These are phyloP conservation scores for Smithsoniella earleae DNA, from an alignment of 163 green algal genomes.

Conservation along the genomic window DNA sequence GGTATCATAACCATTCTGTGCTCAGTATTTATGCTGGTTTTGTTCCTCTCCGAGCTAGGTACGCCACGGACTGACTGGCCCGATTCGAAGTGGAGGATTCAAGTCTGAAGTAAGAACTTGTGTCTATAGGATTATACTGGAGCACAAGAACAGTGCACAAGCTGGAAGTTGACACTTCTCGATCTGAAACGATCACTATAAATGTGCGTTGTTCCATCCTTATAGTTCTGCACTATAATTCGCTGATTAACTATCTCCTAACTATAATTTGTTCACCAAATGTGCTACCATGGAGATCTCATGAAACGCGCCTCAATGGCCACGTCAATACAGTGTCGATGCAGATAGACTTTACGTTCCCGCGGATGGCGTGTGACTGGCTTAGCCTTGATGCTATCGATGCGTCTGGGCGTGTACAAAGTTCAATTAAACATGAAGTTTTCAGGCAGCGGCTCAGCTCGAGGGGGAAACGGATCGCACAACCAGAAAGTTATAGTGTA, in stretches of 20 bases:
- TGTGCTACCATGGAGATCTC: too few species aligned
- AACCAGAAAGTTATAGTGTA: slow-evolving; percentile 51
- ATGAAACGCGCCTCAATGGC: too few species aligned
- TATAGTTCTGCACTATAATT: too few species aligned
- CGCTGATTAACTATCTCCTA: too few species aligned
- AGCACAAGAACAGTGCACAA: slow-evolving; percentile 56
- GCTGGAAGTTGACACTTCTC: slow-evolving; percentile 77
- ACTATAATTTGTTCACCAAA: too few species aligned
- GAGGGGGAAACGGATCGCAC: slow-evolving; percentile 44
- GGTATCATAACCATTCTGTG: slow-evolving; percentile 87
- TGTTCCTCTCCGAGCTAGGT: slow-evolving; percentile 89
- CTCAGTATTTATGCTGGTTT: slow-evolving; percentile 72
- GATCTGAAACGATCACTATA: slow-evolving; percentile 74
- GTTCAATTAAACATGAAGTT: slow-evolving; percentile 63
- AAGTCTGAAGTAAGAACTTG: slow-evolving; percentile 12
- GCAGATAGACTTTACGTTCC: slow-evolving; percentile 86
- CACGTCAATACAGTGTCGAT: too few species aligned
- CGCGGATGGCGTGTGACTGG: slow-evolving; percentile 73
- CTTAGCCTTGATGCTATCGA: slow-evolving; percentile 94
- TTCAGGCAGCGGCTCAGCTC: slow-evolving; percentile 66
- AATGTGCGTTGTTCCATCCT: too few species aligned
- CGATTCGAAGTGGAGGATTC: too few species aligned
- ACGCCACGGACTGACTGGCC: too few species aligned
- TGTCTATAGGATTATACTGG: slow-evolving; percentile 63
- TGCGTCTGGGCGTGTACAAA: slow-evolving; percentile 22